A percentile compares a stretch with the other conserved stretches of the same genome.
Conservation (phyloP, 2,329 filamentous ascomycete species). For the Zymoseptoria passerinii region DNA sequence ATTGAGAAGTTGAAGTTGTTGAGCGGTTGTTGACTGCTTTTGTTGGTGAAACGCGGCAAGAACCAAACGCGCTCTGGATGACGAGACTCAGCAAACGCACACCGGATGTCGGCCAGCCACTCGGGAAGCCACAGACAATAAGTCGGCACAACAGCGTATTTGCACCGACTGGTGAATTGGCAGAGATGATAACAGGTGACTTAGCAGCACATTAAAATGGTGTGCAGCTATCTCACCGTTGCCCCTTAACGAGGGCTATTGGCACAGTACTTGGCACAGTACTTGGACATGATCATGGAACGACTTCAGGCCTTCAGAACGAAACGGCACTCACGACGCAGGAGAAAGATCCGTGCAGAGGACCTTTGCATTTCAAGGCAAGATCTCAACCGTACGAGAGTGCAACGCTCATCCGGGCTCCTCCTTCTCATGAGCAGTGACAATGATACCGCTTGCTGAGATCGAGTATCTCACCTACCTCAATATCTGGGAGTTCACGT, state of each 20-base stretch:
- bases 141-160: neutral
- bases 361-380: neutral
- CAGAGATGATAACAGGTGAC: neutral
- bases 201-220: neutral
- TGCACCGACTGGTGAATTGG: neutral
- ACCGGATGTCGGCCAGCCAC: neutral
- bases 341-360: no score
- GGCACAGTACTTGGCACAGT: no score
- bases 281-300: no score
- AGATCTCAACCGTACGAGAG: no score
- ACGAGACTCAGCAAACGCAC: neutral
- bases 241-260: no score
- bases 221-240: no score
- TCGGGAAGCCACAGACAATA: neutral
- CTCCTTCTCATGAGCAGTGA: no score
- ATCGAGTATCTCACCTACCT: neutral
- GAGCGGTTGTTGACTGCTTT: neutral
- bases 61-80: neutral
- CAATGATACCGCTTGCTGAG: neutral
- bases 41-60: neutral
- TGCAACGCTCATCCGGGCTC: no score
- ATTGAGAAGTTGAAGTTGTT: neutral
- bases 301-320: no score
- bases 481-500: neutral
- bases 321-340: no score